These are phyloP conservation scores for Murraya koenigii DNA, from an alignment of 345 rosid species.

Conservation along the genomic window DNA sequence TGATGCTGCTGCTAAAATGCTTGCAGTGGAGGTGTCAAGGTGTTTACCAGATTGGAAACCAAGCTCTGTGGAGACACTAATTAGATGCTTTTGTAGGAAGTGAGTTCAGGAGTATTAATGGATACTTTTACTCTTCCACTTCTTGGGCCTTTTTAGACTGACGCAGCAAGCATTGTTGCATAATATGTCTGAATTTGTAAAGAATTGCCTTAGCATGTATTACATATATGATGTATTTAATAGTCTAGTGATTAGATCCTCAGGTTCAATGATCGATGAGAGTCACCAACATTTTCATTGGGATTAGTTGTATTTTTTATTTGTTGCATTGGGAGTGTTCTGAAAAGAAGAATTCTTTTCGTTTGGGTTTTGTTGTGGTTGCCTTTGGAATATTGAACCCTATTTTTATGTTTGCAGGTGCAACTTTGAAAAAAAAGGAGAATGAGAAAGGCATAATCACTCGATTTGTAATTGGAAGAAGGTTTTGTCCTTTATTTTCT, in stretches of 20 bases:
- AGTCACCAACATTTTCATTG: neutral
- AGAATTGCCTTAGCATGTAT: neutral
- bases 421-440: slow-evolving; percentile 55
- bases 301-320: neutral
- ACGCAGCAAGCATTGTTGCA: neutral
- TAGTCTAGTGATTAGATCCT: neutral
- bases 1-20: neutral
- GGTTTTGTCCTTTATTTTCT: slow-evolving; percentile 38
- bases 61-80: neutral
- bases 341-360: neutral
- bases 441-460: slow-evolving; percentile 69
- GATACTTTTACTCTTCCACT: neutral
- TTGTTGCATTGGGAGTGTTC: neutral
- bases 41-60: neutral
- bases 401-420: slow-evolving; percentile 39
- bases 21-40: neutral
- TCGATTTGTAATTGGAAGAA: slow-evolving; percentile 89
- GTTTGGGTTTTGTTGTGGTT: neutral
- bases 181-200: neutral
- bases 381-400: slow-evolving; percentile 7
- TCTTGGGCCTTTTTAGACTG: neutral
- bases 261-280: neutral
- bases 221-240: neutral
- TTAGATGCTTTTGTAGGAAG: neutral
- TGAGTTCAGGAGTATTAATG: neutral